Conservation (phyloP, 225 moss, liverwort and hornwort genomes). For the Physcomitrium patens region DNA sequence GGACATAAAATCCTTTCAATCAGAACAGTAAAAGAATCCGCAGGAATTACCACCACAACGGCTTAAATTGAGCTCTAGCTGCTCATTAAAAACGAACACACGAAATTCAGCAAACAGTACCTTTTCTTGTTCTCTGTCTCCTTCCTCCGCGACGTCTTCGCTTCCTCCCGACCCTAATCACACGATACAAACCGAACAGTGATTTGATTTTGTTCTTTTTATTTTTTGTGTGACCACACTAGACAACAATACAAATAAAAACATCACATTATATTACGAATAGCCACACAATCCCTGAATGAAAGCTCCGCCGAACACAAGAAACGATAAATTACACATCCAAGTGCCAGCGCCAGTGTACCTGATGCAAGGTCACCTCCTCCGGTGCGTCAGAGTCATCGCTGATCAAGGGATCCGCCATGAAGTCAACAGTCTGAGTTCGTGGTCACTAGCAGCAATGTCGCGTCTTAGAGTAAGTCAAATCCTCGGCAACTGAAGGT, state of each 20-base stretch:
- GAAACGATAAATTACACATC: not conserved
- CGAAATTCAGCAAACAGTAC: conserved; percentile 14
- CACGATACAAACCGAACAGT: not conserved
- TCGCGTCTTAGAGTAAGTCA: too few species aligned
- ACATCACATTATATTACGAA: not conserved
- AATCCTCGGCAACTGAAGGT: too few species aligned
- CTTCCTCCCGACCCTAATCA: conserved; percentile 56
- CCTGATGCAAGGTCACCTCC: conserved; percentile 50
- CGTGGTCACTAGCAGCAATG: too few species aligned
- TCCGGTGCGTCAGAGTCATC: conserved; percentile 50
- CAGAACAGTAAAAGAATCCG: not conserved
- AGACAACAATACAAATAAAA: not conserved
- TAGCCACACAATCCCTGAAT: too few species aligned
- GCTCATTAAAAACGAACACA: not conserved
- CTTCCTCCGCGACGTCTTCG: conserved; percentile 34
- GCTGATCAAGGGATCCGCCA: conserved; percentile 26
- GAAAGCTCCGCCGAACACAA: not conserved
- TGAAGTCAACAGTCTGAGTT: not conserved
- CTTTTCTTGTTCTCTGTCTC: conserved; percentile 56
- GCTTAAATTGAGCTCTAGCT: conserved; percentile 4
- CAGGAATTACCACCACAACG: not conserved
- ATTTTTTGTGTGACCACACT: not conserved
- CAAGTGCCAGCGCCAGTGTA: conserved; percentile 5
- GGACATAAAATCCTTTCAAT: conserved; percentile 12
- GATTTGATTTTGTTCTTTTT: too few species aligned